Base-by-base conservation (phyloP, 2,329 filamentous ascomycete species). In the Bipolaris gigantea region DNA sequence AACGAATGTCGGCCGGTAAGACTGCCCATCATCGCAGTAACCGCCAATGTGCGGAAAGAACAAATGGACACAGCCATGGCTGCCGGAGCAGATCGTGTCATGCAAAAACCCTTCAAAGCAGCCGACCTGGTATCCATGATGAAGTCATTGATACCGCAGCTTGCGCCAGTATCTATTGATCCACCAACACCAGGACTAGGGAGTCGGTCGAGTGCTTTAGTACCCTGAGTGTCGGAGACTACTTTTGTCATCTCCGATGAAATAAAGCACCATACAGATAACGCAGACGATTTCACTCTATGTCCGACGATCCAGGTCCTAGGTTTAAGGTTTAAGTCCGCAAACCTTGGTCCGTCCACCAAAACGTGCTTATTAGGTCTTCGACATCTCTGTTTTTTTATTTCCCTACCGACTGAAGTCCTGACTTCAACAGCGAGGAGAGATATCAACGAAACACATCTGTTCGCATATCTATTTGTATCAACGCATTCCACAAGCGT, bases 81-180 rank as follows among this genome's bases (percentile, higher is more conserved):
- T 30, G 71, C 71, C 27, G 73, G 73, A 13, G 70, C 72, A 33
- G 67, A 73, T 55, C 62, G 67, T 32, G 70, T 73, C 2, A 72
- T 73, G 69, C 66, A 70, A 38, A 73, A 73, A 46, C 71, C 71
- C 0, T 73, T 73, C 63, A 72, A 72, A 51, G 69, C 69, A 5
- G 60, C 63, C 0, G 70, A 73, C 44, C 49, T 73, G 23, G 66
- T 73, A 4, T 60, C 61, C 34, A 67, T 72, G 68, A 73, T 73
- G 66, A 71, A 71, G 23, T 67, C 62, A 2, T 55, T 73, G 23
- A 57, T 72, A 10, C 65, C 67, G 6, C 58, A 66, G 23, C 47
- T 61, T 16, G 51, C 54, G 3, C 63, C 64, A 4, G 54, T 62
- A 0, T 44, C 23, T 13, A 61, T 61, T 19, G 61, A 64, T 10